Evolutionary conservation across 2,329 filamentous ascomycete genomes (phyloP), one percentile per base, ranked within the genome.

Genomic region (Fusarium temperatum): DNA sequence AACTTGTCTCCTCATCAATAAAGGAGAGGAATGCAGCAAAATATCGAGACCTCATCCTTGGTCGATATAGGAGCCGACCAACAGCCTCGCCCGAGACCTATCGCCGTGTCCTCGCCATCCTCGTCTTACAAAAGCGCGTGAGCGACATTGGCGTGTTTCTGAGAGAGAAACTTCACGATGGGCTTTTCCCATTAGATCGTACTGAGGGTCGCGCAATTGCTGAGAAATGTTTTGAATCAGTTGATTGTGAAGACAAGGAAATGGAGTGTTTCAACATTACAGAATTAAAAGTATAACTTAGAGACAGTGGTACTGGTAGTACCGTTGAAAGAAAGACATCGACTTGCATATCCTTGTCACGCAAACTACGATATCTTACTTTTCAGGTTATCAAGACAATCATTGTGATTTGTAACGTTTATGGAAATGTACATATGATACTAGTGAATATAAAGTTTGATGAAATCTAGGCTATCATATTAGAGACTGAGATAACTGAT

Each of bases 371-470:
- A n/a, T n/a, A n/a, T n/a, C n/a, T n/a, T n/a, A n/a, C n/a, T n/a
- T n/a, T n/a, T n/a, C n/a, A n/a, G n/a, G n/a, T n/a, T n/a, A n/a
- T n/a, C n/a, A n/a, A n/a, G n/a, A n/a, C n/a, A n/a, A n/a, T n/a
- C n/a, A n/a, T n/a, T n/a, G n/a, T n/a, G n/a, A n/a, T n/a, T n/a
- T n/a, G n/a, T n/a, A n/a, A 24, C 24, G 24, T 24, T 24, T 4
- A 24, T 24, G 24, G 24, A 24, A 24, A 24, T 17, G 1, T 17
- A 0, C 8, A 36, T 36, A 36, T 36, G 9, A 36, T 4, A 36
- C 35, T 1, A 9, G 5, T 32, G 1, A 3, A 32, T 32, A 0
- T 3, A 36, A 5, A 17, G 3, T 3, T 36, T 17, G 9, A 9
- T 36, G 14, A 36, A 18, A 36, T 36, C 35, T 17, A 17, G 35